Percentiles rank a stretch among this genome's conserved stretches.
Evolutionary conservation across 805 yeast genomes (phyloP).

Genomic region (Wickerhamiella brachini): DNA sequence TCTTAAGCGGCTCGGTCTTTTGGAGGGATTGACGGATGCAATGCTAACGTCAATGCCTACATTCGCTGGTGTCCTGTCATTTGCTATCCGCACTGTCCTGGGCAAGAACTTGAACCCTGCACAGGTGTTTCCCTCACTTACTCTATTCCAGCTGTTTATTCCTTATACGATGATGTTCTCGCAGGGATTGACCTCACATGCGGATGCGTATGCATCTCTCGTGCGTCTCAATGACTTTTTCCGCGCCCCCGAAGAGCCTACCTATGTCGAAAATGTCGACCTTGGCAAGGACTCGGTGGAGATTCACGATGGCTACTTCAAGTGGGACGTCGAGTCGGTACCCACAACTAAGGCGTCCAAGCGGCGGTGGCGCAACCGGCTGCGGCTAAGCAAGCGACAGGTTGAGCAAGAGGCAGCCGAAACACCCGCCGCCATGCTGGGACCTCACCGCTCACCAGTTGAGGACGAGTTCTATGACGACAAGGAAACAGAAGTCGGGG

Average conservation of each 20-base stretch:
- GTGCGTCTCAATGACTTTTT: conserved; percentile 16
- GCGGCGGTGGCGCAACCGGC: conserved; percentile 5
- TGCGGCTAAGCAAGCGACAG: conserved; percentile 6
- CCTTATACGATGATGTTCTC: conserved; percentile 53
- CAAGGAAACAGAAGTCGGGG: not conserved
- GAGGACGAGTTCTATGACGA: conserved; percentile 7
- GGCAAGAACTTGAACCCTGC: conserved; percentile 39
- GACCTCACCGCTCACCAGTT: conserved; percentile 2
- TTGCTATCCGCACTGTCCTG: conserved; percentile 34
- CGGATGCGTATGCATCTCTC: conserved; percentile 26
- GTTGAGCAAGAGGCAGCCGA: conserved; percentile 4
- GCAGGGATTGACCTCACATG: conserved; percentile 31
- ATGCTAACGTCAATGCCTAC: conserved; percentile 53
- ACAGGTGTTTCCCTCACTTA: conserved; percentile 52
- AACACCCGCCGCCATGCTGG: conserved; percentile 3
- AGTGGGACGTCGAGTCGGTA: conserved; percentile 41
- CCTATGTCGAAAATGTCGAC: conserved; percentile 18
- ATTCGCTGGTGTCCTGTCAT: conserved; percentile 54
- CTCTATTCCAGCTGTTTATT: conserved; percentile 53
- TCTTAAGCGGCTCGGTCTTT: conserved; percentile 48
- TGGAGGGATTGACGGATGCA: conserved; percentile 52
- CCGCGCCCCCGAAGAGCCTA: conserved; percentile 27
- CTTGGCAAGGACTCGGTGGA: conserved; percentile 33
- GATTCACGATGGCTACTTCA: conserved; percentile 42
- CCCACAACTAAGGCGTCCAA: conserved; percentile 9